Evolutionary conservation across 495 filamentous ascomycete genomes (phyloP), one percentile per base, ranked within the genome.

Genomic region (Emericellopsis terricola): DNA sequence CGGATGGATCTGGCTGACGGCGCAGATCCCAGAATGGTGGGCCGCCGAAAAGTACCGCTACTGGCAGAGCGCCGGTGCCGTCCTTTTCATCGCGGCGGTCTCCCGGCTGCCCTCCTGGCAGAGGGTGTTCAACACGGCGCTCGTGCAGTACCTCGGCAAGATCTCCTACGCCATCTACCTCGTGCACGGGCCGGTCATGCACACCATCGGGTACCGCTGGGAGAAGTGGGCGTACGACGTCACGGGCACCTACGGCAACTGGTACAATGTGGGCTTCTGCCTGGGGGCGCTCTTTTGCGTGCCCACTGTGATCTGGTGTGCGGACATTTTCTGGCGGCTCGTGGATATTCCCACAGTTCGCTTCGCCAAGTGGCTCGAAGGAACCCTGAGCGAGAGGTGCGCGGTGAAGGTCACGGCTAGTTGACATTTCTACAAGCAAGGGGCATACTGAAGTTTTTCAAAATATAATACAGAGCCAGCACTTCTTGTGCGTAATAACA

Each of bases 121-220:
- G 42, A 40, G 43, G 24, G 31, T 56, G 18, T 61, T 62, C 33
- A 52, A 51, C 23, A 37, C 41, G 13, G 15, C 37, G 3, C 13
- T 38, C 4, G 47, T 55, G 9, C 59, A 64, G 40, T 68, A 69
- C 43, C 44, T 68, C 7, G 65, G 63, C 29, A 52, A 48, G 34
- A 64, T 68, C 29, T 62, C 56, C 34, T 69, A 63, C 38, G 55
- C 60, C 19, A 40, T 69, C 8, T 69, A 69, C 38, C 50, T 69
- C 14, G 52, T 68, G 47, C 65, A 69, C 42, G 65, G 65, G 1
- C 65, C 65, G 10, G 52, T 65, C 0, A 38, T 54, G 34, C 61
- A 69, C 33, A 55, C 55, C 3, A 15, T 59, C 2, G 61, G 61
- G 3, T 64, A 56, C 36, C 36, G 45, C 3, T 40, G 62, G 4